phyloP scores from a whole-genome alignment of 805 yeast genomes.

The Metschnikowia matae region DNA sequence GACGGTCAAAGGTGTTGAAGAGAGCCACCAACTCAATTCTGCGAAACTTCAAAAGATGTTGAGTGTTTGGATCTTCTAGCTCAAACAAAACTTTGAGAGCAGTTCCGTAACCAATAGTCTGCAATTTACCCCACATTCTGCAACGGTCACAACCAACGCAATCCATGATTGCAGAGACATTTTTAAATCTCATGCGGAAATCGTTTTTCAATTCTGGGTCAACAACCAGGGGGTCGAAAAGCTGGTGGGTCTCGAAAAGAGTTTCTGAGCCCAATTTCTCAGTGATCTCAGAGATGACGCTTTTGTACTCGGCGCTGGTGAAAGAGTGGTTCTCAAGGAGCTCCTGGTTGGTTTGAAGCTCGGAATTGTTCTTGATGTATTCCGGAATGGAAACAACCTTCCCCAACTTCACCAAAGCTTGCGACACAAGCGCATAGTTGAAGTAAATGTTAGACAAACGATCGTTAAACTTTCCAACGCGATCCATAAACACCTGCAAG shows the following conservation, averaged over 20 bases:
- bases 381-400: conserved; percentile 28
- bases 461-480: conserved; percentile 89
- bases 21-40: conserved; percentile 86
- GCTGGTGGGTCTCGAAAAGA: conserved; percentile 44
- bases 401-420: conserved; percentile 65
- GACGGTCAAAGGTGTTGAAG: conserved; percentile 86
- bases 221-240: conserved; percentile 44
- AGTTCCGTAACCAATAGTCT: conserved; percentile 96
- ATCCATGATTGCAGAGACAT: conserved; percentile 91
- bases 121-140: conserved; percentile 96
- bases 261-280: conserved; percentile 21
- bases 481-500: conserved; percentile 71
- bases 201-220: conserved; percentile 68
- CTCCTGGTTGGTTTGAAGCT: conserved; percentile 21
- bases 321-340: conserved; percentile 34
- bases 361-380: conserved; percentile 23
- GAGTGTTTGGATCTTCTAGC: conserved; percentile 48
- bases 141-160: conserved; percentile 99
- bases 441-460: conserved; percentile 85
- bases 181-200: conserved; percentile 78
- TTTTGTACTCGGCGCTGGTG: conserved; percentile 25
- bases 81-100: conserved; percentile 89
- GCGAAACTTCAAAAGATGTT: conserved; percentile 56
- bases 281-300: conserved; percentile 10
- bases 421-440: conserved; percentile 83